Evolutionary conservation across 352 stramenopile species (phyloP), one percentile per base, ranked within the genome.

Genomic region (Globisporangium apiculatum): DNA sequence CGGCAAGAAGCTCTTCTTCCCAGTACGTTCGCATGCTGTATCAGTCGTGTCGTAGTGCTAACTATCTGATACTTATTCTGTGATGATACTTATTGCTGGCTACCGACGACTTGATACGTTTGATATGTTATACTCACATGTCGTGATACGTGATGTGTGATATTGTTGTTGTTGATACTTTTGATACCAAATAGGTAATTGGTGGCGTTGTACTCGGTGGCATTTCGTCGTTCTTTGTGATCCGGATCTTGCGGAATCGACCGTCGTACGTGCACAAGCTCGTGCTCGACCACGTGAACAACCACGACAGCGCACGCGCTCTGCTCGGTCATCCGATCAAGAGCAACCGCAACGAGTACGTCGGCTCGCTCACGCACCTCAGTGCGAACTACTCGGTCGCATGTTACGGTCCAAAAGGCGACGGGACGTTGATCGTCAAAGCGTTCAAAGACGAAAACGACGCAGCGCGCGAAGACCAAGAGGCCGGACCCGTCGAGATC

Each of bases 261-360:
- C 75, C 81, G 53, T 86, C 83, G 58, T 91, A 91, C 73, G 78
- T 89, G 62, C 81, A 89, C 72, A 91, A 89, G 48, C 58, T 91
- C 37, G 81, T 84, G 51, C 61, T 91, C 24, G 81, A 89, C 57
- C 79, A 83, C 45, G 75, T 87, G 14, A 91, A 91, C 63, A 87
- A 88, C 61, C 79, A 73, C 64, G 69, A 79, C n/a, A 60, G 67
- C 53, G 81, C 81, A 12, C 74, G 78, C 0, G 67, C 76, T 47
- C 51, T 85, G 17, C 68, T 91, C 8, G 80, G 80, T 17, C 71
- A 87, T 58, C 78, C 80, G 1, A 87, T 91, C 55, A 87, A 80
- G 62, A 86, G 80, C 59, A 80, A 88, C 51, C 72, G 76, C 48
- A 79, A 76, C 51, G 82, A 84, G 46, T 89, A 86, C 58, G 69